Evolutionary conservation across 495 filamentous ascomycete genomes (phyloP).

Genomic region (Parathielavia appendiculata): DNA sequence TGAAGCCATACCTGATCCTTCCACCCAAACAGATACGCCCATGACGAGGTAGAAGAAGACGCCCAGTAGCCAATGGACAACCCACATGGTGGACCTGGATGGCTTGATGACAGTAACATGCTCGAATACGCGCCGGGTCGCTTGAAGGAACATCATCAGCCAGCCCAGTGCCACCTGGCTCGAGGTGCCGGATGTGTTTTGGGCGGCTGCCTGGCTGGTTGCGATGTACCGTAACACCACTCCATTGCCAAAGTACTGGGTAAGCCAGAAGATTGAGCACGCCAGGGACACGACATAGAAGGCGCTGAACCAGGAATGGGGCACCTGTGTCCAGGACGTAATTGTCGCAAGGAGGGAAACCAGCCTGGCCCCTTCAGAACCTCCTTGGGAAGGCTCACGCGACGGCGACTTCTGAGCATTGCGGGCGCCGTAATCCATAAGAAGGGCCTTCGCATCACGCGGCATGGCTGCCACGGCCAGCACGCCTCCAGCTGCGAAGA

Average conservation of each 20-base stretch:
- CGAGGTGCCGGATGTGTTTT: conserved; percentile 49
- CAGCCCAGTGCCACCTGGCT: conserved; percentile 64
- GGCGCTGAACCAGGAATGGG: conserved; percentile 80
- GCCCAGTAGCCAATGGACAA: conserved; percentile 75
- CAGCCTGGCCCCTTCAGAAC: conserved; percentile 19
- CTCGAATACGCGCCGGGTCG: conserved; percentile 68
- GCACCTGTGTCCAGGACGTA: conserved; percentile 52
- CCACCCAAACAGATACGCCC: conserved; percentile 76
- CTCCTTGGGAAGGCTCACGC: neutral
- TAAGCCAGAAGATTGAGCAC: conserved; percentile 71
- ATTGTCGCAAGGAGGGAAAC: conserved; percentile 26
- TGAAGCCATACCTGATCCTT: conserved; percentile 61
- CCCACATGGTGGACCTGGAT: conserved; percentile 68
- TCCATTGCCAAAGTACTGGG: conserved; percentile 60
- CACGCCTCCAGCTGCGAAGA: conserved; percentile 36
- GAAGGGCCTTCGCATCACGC: conserved; percentile 33
- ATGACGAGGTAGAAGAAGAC: conserved; percentile 69
- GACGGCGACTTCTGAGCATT: conserved; percentile 10
- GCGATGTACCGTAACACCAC: conserved; percentile 42
- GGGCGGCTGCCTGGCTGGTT: conserved; percentile 25
- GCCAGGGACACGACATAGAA: conserved; percentile 74
- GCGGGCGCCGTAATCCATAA: conserved; percentile 50
- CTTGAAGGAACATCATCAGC: conserved; percentile 69
- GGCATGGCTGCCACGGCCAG: conserved; percentile 38
- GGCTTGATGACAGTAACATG: conserved; percentile 56